Percentiles rank a stretch among this genome's conserved stretches.
Evolutionary conservation across 1,284 basidiomycete species (phyloP).

Genomic region (Omphalotus olearius): DNA sequence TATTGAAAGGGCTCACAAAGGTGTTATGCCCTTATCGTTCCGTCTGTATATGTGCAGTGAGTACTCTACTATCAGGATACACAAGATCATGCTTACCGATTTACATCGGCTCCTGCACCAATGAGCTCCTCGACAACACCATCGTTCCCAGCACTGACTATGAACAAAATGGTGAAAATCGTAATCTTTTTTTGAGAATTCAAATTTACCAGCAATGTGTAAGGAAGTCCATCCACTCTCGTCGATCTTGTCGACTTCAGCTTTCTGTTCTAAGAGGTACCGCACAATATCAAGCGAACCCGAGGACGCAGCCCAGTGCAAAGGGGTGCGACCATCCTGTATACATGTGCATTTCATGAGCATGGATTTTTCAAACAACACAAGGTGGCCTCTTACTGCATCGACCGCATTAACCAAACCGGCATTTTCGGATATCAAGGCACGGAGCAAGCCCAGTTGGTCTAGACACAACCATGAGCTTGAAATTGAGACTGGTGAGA

Average conservation of each 20-base stretch:
- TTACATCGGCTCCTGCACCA: constrained; percentile 82
- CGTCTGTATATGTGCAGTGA: constrained; percentile 29
- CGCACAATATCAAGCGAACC: constrained; percentile 67
- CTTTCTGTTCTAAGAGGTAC: constrained; percentile 70
- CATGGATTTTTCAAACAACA: background rate
- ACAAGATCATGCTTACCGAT: constrained; percentile 34
- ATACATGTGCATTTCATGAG: background rate
- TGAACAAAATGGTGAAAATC: constrained; percentile 7
- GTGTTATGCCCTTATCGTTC: constrained; percentile 85
- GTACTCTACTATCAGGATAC: constrained; percentile 3
- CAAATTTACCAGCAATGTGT: constrained; percentile 75
- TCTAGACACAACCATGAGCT: constrained; percentile 38
- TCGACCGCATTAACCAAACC: constrained; percentile 67
- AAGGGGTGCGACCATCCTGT: constrained; percentile 83
- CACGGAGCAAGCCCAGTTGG: constrained; percentile 71
- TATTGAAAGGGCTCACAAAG: constrained; percentile 56
- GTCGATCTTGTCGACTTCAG: constrained; percentile 72
- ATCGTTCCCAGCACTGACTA: constrained; percentile 80
- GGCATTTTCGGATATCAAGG: constrained; percentile 67
- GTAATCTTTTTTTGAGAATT: background rate
- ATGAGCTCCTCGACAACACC: constrained; percentile 78
- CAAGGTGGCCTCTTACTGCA: constrained; percentile 32
- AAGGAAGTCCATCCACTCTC: constrained; percentile 81
- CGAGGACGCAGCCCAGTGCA: constrained; percentile 87
- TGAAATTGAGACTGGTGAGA: background rate